Base-by-base conservation (phyloP, 768 basidiomycete genomes). In the Leccinum aurantiacum region DNA sequence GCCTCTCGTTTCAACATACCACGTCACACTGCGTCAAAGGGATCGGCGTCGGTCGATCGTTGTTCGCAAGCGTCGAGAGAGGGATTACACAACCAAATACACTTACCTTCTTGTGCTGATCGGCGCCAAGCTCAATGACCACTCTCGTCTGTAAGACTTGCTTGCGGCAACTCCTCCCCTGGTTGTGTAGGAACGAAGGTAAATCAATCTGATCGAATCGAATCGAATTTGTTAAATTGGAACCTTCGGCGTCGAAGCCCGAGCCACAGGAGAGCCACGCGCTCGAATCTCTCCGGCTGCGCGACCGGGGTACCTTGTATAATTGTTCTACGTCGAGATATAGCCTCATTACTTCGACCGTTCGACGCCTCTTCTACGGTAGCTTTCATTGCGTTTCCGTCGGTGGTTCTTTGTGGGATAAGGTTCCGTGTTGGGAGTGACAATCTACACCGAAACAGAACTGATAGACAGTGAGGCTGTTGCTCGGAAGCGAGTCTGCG, bases 131-230 rank as follows among this genome's bases (percentile, higher is more conserved):
- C 67, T 48, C 63, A 60, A 61, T 47, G 54, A 65, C 44, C 8
- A 53, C 25, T 46, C 31, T 55, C 62, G 27, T 49, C 47, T 46
- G 25, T 46, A 44, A 38, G 57, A 62, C 51, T 35, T 50, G 55
- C 25, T 55, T 54, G 38, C 38, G 17, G 38, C 8, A n/a, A 41
- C 38, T 41, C 7, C 41, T 44, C 51, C 62, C 62, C 59, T 66
- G 59, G 19, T 24, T 48, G 19, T 52, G 64, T 33, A 66, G 61
- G 60, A 69, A 63, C 29, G 15, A 49, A 66, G 61, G 59, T 35
- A 24, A 44, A 64, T 71, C 60, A 63, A 29, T 8, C 19, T 48
- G 70, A 70, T 69, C 69, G 69, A 67, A 35, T 61, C 69, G 65
- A 69, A 66, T 61, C 69, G 65, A 69, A 66, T 65, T 59, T 47